phyloP scores from a whole-genome alignment of 352 stramenopile species.

The Chrysophaeum taylorii region DNA sequence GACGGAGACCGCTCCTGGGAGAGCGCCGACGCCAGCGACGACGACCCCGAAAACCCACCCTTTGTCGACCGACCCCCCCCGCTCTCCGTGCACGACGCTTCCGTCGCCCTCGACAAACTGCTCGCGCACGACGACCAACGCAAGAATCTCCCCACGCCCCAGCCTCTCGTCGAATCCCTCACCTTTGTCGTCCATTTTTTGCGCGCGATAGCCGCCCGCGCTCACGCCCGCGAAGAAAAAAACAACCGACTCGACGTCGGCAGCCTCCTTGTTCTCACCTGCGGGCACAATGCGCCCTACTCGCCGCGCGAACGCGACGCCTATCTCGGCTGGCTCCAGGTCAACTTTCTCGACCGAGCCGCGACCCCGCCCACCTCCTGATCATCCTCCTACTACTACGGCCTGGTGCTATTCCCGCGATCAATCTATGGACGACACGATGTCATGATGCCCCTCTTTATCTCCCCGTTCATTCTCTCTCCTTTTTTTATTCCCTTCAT shows the following conservation, averaged over 20 bases:
- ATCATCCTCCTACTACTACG: too few species aligned
- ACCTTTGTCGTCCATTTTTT: neutral
- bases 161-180: neutral
- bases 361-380: too few species aligned
- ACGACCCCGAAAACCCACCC: neutral
- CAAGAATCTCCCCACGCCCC: neutral
- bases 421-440: too few species aligned
- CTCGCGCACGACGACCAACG: neutral
- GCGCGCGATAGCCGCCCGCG: neutral
- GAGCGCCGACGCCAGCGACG: neutral
- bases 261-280: constrained; percentile 1
- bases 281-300: constrained; percentile 19
- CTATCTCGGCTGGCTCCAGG: neutral
- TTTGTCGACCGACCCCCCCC: neutral
- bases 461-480: too few species aligned
- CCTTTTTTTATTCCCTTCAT: too few species aligned
- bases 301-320: neutral
- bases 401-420: too few species aligned
- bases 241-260: neutral
- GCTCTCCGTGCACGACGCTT: neutral
- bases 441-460: too few species aligned
- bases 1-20: too few species aligned
- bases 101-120: neutral
- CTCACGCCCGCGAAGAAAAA: neutral
- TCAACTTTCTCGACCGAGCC: too few species aligned